Evolutionary conservation across 78 protist species (phyloP).

Genomic region (Planoprotostelium fungivorum): DNA sequence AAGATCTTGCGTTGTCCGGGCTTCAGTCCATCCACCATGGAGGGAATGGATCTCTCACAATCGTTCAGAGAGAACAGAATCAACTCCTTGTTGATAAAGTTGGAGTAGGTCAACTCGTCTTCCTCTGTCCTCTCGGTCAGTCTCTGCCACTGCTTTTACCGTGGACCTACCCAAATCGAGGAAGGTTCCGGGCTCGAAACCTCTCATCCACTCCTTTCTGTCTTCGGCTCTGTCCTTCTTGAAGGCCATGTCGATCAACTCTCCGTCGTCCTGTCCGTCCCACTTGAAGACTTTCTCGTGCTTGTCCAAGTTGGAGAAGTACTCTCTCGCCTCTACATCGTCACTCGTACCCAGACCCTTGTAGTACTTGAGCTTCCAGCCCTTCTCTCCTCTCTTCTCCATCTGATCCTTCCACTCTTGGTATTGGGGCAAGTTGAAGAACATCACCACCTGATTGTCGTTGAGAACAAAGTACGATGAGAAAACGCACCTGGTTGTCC

Average conservation of each 20-base stretch:
- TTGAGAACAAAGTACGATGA: conserved; percentile 10
- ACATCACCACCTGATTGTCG: conserved; percentile 16
- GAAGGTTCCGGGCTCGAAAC: conserved; percentile 37
- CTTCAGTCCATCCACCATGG: conserved; percentile 96
- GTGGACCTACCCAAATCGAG: conserved; percentile 27
- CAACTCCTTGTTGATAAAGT: conserved; percentile 92
- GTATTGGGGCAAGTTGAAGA: conserved; percentile 91
- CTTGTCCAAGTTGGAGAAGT: conserved; percentile 75
- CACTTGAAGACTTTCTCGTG: conserved; percentile 78
- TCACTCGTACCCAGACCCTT: conserved; percentile 98
- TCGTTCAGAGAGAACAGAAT: conserved; percentile 91
- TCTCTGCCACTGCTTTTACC: conserved; percentile 8
- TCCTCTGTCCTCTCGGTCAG: not conserved
- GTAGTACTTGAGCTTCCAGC: conserved; percentile 93
- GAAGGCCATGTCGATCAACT: conserved; percentile 80
- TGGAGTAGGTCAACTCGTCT: not conserved
- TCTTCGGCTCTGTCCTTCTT: conserved; percentile 78
- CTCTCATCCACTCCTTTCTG: conserved; percentile 92
- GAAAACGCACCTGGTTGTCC: conserved; percentile 12
- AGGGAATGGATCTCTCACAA: conserved; percentile 95
- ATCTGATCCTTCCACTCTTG: conserved; percentile 60
- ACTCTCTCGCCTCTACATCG: conserved; percentile 90
- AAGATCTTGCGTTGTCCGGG: conserved; percentile 96
- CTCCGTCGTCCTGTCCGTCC: conserved; percentile 59
- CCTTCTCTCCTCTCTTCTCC: not conserved